phyloP scores from a whole-genome alignment of 441 rosid species.

The Erodium texanum region DNA sequence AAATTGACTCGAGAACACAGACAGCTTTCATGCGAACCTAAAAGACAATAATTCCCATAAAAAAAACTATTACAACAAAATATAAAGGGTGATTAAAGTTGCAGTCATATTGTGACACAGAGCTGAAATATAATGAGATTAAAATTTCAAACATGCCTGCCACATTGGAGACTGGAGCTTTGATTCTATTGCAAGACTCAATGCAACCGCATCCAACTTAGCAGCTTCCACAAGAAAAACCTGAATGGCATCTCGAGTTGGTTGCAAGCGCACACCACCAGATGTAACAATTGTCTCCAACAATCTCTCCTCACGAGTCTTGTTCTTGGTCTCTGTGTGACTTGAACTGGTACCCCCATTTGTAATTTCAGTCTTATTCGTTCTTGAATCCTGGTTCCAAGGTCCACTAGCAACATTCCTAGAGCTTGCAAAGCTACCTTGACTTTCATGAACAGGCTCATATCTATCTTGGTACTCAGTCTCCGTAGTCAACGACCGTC shows the following conservation, averaged over 20 bases:
- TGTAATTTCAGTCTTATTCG: constrained; percentile 25
- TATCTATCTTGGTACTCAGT: constrained; percentile 53
- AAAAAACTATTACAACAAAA: neutral
- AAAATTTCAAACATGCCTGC: constrained; percentile 54
- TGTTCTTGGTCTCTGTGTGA: constrained; percentile 31
- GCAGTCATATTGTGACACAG: neutral
- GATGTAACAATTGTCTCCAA: constrained; percentile 88
- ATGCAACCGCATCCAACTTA: constrained; percentile 62
- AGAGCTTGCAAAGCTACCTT: constrained; percentile 37
- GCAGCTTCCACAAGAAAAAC: constrained; percentile 75
- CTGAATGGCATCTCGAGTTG: constrained; percentile 88
- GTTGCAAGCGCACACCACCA: constrained; percentile 93
- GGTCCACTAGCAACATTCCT: constrained; percentile 44
- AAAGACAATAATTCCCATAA: constrained; percentile 15
- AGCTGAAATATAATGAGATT: constrained; percentile 3
- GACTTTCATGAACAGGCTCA: constrained; percentile 55
- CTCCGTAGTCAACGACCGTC: constrained; percentile 75
- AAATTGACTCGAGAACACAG: constrained; percentile 77
- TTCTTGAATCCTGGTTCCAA: constrained; percentile 50
- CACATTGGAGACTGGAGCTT: constrained; percentile 86
- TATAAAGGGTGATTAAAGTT: neutral
- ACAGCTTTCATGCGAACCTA: constrained; percentile 93
- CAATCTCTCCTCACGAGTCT: constrained; percentile 80
- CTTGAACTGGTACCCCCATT: constrained; percentile 50
- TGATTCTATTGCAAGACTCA: constrained; percentile 66